Percentiles rank a stretch among this genome's conserved stretches.
Conservation (phyloP, 352 stramenopile genomes). For the Phytophthora pini region DNA sequence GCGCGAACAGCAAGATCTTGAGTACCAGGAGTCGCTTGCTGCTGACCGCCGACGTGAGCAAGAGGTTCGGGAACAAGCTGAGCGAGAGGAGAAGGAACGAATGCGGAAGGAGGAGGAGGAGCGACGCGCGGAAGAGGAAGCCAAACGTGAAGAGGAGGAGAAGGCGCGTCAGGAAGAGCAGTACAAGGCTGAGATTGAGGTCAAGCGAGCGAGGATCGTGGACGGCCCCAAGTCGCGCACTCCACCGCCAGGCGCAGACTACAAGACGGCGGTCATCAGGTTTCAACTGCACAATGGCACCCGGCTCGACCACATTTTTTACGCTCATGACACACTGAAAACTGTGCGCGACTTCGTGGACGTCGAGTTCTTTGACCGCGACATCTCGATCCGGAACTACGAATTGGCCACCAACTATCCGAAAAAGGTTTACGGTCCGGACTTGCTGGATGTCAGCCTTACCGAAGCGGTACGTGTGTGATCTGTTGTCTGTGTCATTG, state of each 20-base stretch:
- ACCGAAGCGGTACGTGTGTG: slow-evolving; percentile 63
- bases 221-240: slow-evolving; percentile 55
- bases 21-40: slow-evolving; percentile 93
- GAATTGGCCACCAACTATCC: slow-evolving; percentile 89
- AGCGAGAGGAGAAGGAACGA: slow-evolving; percentile 50
- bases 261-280: slow-evolving; percentile 79
- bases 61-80: slow-evolving; percentile 50
- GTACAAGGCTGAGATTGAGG: slow-evolving; percentile 53
- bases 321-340: slow-evolving; percentile 79
- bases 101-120: slow-evolving; percentile 50
- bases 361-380: slow-evolving; percentile 80
- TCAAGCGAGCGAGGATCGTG: slow-evolving; percentile 59
- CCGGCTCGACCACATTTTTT: slow-evolving; percentile 81
- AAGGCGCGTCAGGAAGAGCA: slow-evolving; percentile 39
- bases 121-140: slow-evolving; percentile 36
- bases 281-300: slow-evolving; percentile 87
- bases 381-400: slow-evolving; percentile 80
- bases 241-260: slow-evolving; percentile 52
- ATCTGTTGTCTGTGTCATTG: neutral
- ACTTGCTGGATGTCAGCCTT: slow-evolving; percentile 69
- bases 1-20: slow-evolving; percentile 92
- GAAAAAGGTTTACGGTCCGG: slow-evolving; percentile 72
- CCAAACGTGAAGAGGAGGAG: slow-evolving; percentile 31
- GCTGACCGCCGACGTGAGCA: slow-evolving; percentile 89
- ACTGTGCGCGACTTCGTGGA: slow-evolving; percentile 84